phyloP scores from a whole-genome alignment of 1,284 basidiomycete genomes.

The Papiliotrema nemorosa region DNA sequence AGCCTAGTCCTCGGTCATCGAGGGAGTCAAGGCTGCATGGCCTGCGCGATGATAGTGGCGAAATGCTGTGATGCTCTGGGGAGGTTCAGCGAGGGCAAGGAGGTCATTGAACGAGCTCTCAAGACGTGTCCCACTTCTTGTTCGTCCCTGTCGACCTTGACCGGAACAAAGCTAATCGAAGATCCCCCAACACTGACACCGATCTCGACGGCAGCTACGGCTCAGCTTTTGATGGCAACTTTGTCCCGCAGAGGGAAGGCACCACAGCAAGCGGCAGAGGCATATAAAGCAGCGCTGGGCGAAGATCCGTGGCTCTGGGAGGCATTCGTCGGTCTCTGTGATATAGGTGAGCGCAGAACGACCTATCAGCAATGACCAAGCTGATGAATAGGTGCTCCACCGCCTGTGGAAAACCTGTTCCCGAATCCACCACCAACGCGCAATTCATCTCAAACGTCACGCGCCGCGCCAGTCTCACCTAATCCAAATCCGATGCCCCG shows the following conservation, averaged over 20 bases:
- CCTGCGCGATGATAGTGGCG: conserved; percentile 73
- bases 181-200: conserved; percentile 26
- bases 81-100: conserved; percentile 50
- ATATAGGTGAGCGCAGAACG: conserved; percentile 58
- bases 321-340: conserved; percentile 83
- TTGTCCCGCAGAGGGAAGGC: conserved; percentile 49
- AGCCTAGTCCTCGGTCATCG: conserved; percentile 40
- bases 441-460: conserved; percentile 44
- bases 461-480: conserved; percentile 52
- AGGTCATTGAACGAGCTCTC: conserved; percentile 38
- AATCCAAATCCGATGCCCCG: conserved; percentile 45
- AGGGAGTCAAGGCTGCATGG: conserved; percentile 54
- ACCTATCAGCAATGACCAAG: neutral
- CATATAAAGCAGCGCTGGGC: conserved; percentile 68
- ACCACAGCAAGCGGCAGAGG: conserved; percentile 65
- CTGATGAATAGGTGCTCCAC: conserved; percentile 22
- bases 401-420: conserved; percentile 26
- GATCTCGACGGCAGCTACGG: conserved; percentile 25
- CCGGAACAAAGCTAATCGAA: conserved; percentile 4
- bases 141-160: conserved; percentile 12
- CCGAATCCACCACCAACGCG: conserved; percentile 27
- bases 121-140: conserved; percentile 28
- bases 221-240: conserved; percentile 33
- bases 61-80: conserved; percentile 70
- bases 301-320: conserved; percentile 86